These are phyloP conservation scores for carrot (Daucus carota) DNA, from an alignment of 129 eudicot species.

Conservation along the genomic window DH1_v3.0 NC_030381.2:44907001-44907500, in stretches of 20 bases:
- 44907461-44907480: background rate
- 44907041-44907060: background rate
- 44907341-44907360: background rate
- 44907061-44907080: background rate
- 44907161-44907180: background rate
- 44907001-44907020: background rate
- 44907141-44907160: background rate
- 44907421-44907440: background rate
- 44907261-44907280: too few relatives aligned
- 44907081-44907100: background rate
- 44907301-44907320: too few relatives aligned
- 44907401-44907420: background rate
- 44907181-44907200: too few relatives aligned
- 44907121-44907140: background rate
- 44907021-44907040: background rate
- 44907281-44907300: too few relatives aligned
- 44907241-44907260: too few relatives aligned
- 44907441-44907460: background rate
- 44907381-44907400: background rate
- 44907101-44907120: background rate
- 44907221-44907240: too few relatives aligned
- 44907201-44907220: too few relatives aligned
- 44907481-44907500: background rate
- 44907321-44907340: background rate
- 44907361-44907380: background rate